Percentiles rank a stretch among this genome's conserved stretches.
phyloP scores from a whole-genome alignment of 1,284 basidiomycete species.

The Cryptococcus depauperatus region DNA sequence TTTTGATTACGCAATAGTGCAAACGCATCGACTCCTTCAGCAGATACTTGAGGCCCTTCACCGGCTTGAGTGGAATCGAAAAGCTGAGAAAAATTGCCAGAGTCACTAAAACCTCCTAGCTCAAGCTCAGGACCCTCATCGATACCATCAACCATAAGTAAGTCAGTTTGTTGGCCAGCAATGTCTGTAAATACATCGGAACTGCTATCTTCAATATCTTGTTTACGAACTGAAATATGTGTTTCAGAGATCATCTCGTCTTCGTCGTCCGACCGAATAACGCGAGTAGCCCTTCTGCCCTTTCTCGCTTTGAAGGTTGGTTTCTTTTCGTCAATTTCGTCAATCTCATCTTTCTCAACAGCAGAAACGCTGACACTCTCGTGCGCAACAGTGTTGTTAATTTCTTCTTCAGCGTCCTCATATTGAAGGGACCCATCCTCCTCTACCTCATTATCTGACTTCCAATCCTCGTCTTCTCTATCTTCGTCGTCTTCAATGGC shows the following conservation, averaged over 20 bases:
- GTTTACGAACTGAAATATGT: too few relatives aligned
- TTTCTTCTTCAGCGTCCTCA: conserved; percentile 15
- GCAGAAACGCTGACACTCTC: too few relatives aligned
- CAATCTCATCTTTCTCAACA: conserved; percentile 8
- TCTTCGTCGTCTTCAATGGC: conserved; percentile 17
- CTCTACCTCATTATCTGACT: conserved; percentile 9
- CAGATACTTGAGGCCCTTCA: conserved; percentile 9
- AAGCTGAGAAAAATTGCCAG: conserved; percentile 34
- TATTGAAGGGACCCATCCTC: conserved; percentile 12
- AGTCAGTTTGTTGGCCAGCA: too few relatives aligned
- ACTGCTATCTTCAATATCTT: too few relatives aligned
- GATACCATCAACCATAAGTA: neutral
- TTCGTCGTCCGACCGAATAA: conserved; percentile 28
- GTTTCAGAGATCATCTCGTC: too few relatives aligned
- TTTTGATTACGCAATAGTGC: conserved; percentile 22
- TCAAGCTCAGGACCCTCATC: too few relatives aligned
- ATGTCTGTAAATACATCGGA: too few relatives aligned
- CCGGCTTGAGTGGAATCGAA: conserved; percentile 32
- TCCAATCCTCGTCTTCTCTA: conserved; percentile 23
- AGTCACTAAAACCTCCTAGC: conserved; percentile 20
- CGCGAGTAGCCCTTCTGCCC: conserved; percentile 19
- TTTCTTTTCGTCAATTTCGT: conserved; percentile 6
- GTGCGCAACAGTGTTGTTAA: conserved; percentile 2
- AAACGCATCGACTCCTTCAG: conserved; percentile 24
- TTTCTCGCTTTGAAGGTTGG: conserved; percentile 2